Evolutionary conservation across 352 stramenopile species (phyloP).

Genomic region (Pythium aphanidermatum): DNA sequence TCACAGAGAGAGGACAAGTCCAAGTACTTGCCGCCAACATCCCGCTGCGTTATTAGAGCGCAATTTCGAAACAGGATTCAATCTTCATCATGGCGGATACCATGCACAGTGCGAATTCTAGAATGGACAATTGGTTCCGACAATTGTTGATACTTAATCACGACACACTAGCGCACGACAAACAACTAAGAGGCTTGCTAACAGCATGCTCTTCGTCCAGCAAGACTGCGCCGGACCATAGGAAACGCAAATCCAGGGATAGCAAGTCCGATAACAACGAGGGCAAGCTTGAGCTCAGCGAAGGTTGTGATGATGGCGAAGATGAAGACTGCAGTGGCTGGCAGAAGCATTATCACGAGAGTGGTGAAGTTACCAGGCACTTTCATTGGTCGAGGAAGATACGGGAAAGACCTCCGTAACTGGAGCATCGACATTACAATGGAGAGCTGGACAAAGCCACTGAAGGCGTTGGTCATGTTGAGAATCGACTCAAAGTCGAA

Average conservation of each 20-base stretch:
- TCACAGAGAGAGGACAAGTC: too few relatives aligned
- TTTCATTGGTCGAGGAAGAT: not conserved
- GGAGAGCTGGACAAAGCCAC: conserved; percentile 1
- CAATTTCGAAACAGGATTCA: too few relatives aligned
- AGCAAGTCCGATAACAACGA: not conserved
- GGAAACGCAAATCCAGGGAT: not conserved
- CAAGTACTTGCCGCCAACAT: too few relatives aligned
- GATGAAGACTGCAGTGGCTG: not conserved
- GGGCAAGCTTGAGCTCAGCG: not conserved
- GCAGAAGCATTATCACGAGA: not conserved
- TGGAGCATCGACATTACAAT: conserved; percentile 3
- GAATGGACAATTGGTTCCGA: too few relatives aligned
- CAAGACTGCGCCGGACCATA: too few relatives aligned
- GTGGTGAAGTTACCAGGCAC: not conserved
- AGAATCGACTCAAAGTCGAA: conserved; percentile 48
- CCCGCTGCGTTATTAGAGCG: too few relatives aligned
- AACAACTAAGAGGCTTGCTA: too few relatives aligned
- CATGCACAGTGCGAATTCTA: too few relatives aligned
- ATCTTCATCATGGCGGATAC: too few relatives aligned
- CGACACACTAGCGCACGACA: too few relatives aligned
- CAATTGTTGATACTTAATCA: too few relatives aligned
- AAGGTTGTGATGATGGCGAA: not conserved
- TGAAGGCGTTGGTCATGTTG: conserved; percentile 14
- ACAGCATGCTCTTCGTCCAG: too few relatives aligned
- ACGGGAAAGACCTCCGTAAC: conserved; percentile 1